Base-by-base conservation (phyloP, 2,329 filamentous ascomycete species). In the Neofusicoccum sp. region DNA sequence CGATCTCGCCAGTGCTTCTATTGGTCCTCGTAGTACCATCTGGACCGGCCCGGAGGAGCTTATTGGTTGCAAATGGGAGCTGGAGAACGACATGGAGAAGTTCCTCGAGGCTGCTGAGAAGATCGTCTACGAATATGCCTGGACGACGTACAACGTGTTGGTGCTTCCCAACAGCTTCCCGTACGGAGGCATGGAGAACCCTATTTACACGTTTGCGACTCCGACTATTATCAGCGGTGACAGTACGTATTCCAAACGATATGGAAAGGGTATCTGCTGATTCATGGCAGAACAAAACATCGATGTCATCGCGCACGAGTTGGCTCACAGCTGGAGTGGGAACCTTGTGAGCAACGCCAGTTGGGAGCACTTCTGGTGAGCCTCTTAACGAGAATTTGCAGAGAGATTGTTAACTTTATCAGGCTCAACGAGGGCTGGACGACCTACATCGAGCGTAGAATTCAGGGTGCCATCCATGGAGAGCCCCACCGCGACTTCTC, bases 121-220 rank as follows among this genome's bases (percentile, higher is more conserved):
- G 68, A 82, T 87, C 44, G 86, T 96, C 48, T 96, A 91, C 67
- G 63, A 67, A 0, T 98, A 99, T 75, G 85, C 86, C 62, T 99
- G 95, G 95, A 93, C 91, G 14, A 88, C 93, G 67, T 98, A 98
- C 80, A 98, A 98, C 67, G 90, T 96, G 8, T 80, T 98, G 24
- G 89, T 97, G 3, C 80, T 98, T 33, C 93, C 93, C 3, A 90
- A 91, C 0, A 93, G 89, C 67, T 98, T 75, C 63, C 73, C 72
- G 0, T 73, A 68, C 53, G 69, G 66, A 3, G 86, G 87, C 64
- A 92, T 92, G 89, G 92, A 96, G 75, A 96, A 97, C 72, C 93
- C 93, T 0, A 87, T 96, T 58, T 96, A 90, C 77, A 98, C 95
- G 0, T 98, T 96, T 73, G 93, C 93, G 1, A 98, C 95, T 1